Conservation (phyloP, 2,329 filamentous ascomycete genomes). For the Teratosphaeria destructans region DNA sequence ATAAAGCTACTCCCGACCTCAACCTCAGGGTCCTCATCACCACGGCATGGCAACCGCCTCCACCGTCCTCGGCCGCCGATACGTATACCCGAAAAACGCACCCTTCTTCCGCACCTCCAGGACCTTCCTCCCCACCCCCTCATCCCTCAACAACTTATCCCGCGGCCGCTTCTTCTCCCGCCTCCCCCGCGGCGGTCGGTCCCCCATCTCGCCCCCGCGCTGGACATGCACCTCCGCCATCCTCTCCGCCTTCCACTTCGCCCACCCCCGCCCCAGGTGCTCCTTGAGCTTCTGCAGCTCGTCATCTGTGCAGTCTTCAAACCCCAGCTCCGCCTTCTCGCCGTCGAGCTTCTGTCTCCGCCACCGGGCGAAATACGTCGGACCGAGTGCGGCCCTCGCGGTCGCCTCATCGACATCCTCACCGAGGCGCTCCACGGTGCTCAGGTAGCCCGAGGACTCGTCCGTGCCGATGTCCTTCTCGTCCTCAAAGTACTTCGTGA, state of each 20-base stretch:
- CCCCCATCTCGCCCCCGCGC: slow-evolving; percentile 4
- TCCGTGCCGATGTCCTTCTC: slow-evolving; percentile 53
- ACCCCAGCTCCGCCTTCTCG: slow-evolving; percentile 22
- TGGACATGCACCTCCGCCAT: slow-evolving; percentile 14
- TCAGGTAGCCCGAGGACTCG: slow-evolving; percentile 18
- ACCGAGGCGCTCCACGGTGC: slow-evolving; percentile 13
- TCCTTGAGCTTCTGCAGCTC: slow-evolving; percentile 22
- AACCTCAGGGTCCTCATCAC: neutral
- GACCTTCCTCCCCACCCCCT: slow-evolving; percentile 52
- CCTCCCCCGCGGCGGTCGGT: slow-evolving; percentile 14
- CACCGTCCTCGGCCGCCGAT: slow-evolving; percentile 40
- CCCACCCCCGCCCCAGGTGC: slow-evolving; percentile 20
- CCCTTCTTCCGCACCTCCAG: slow-evolving; percentile 70
- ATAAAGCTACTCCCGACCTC: neutral
- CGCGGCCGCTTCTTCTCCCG: slow-evolving; percentile 69
- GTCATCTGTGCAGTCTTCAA: slow-evolving; percentile 19
- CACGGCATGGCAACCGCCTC: neutral
- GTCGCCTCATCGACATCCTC: slow-evolving; percentile 7
- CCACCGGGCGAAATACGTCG: slow-evolving; percentile 12
- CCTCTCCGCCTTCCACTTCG: slow-evolving; percentile 20
- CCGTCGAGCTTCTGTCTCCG: slow-evolving; percentile 12
- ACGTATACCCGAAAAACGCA: slow-evolving; percentile 86
- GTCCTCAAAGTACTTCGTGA: slow-evolving; percentile 82
- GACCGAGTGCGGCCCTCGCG: slow-evolving; percentile 6
- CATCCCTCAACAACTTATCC: slow-evolving; percentile 76